A percentile compares a stretch with the other conserved stretches of the same genome.
Conservation (phyloP, 768 basidiomycete genomes). For the Tremella fuciformis region DNA sequence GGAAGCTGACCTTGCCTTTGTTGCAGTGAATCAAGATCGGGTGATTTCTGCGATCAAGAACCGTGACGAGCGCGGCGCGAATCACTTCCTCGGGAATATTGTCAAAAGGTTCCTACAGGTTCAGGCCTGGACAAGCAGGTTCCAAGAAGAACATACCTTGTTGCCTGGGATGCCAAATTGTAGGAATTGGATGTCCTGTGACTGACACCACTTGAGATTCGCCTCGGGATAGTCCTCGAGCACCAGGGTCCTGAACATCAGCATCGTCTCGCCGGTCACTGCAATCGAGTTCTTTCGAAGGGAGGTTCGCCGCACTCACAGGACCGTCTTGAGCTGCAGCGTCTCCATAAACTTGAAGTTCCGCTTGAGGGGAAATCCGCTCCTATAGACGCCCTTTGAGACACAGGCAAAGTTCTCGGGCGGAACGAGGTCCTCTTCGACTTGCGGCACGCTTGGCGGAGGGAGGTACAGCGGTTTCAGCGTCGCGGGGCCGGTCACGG, state of each 20-base stretch:
- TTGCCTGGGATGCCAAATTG: conserved; percentile 55
- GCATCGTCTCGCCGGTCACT: background rate
- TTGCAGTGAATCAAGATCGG: conserved; percentile 55
- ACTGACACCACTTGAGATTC: conserved; percentile 51
- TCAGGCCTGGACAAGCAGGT: background rate
- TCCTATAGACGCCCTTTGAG: conserved; percentile 47
- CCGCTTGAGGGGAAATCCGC: conserved; percentile 50
- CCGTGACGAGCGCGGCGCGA: conserved; percentile 49
- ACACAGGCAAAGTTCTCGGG: conserved; percentile 54
- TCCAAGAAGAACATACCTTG: conserved; percentile 32
- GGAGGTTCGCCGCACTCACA: conserved; percentile 44
- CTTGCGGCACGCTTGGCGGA: conserved; percentile 34
- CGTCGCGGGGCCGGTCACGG: conserved; percentile 2
- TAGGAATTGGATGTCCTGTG: conserved; percentile 52
- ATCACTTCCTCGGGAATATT: conserved; percentile 53
- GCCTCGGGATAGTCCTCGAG: conserved; percentile 53
- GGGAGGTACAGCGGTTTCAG: conserved; percentile 36
- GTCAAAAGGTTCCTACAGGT: conserved; percentile 39
- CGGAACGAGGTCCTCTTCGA: conserved; percentile 45
- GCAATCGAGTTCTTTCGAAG: background rate
- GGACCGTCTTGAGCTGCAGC: conserved; percentile 51
- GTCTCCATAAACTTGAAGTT: conserved; percentile 53
- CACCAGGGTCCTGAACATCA: conserved; percentile 43
- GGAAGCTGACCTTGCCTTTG: conserved; percentile 53
- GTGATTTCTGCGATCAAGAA: conserved; percentile 53